Evolutionary conservation across 306 rosid genomes (phyloP).

Genomic region (Hylodesmum podocarpum): DNA sequence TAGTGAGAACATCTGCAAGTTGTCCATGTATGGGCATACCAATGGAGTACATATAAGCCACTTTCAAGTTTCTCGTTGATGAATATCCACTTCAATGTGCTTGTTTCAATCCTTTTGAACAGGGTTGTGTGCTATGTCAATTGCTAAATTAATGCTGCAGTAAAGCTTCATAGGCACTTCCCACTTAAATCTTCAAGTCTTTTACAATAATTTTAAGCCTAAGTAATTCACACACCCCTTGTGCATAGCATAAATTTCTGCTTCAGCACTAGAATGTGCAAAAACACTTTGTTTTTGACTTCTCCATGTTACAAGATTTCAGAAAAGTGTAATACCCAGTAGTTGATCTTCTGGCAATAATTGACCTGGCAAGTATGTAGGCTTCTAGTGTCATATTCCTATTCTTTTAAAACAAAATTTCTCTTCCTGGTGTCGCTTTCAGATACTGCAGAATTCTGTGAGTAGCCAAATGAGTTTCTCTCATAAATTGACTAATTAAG

Average conservation of each 20-base stretch:
- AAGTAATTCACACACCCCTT: neutral
- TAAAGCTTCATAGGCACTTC: neutral
- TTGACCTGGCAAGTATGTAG: neutral
- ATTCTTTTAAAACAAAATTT: neutral
- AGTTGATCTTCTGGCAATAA: neutral
- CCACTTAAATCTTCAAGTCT: neutral
- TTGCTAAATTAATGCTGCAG: neutral
- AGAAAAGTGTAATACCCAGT: neutral
- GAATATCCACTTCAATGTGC: neutral
- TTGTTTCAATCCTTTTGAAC: neutral
- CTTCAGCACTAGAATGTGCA: neutral
- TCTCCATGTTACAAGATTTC: neutral
- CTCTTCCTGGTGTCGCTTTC: neutral
- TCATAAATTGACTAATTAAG: neutral
- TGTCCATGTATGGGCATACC: neutral
- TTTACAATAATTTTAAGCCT: neutral
- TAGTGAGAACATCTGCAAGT: neutral
- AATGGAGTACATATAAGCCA: neutral
- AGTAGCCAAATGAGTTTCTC: neutral
- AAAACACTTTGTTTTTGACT: neutral
- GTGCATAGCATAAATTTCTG: neutral
- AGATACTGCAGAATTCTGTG: neutral
- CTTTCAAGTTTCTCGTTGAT: neutral
- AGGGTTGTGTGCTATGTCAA: neutral
- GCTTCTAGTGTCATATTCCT: neutral